These are phyloP conservation scores for Boletus bicolor DNA, from an alignment of 768 basidiomycete species.

Conservation along the genomic window DNA sequence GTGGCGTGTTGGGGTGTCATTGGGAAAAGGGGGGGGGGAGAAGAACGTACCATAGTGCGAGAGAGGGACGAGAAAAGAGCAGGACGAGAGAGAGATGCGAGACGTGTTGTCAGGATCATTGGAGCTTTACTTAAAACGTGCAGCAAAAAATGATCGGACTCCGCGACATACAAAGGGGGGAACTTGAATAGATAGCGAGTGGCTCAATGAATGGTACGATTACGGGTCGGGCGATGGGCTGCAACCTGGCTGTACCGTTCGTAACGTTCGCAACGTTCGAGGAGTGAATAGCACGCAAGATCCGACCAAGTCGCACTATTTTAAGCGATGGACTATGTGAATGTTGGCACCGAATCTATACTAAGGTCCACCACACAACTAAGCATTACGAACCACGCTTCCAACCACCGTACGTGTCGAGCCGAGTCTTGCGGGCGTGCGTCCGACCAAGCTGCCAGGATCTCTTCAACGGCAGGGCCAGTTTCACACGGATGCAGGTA, in stretches of 20 bases:
- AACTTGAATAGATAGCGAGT: background rate
- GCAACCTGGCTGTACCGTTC: background rate
- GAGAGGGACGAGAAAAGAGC: conserved; percentile 32
- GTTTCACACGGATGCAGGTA: conserved; percentile 88
- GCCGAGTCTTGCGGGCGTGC: conserved; percentile 13
- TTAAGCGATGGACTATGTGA: background rate
- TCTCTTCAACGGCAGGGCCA: conserved; percentile 59
- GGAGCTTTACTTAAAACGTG: conserved; percentile 7
- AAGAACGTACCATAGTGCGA: conserved; percentile 51
- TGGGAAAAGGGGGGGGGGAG: background rate
- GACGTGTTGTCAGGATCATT: conserved; percentile 42
- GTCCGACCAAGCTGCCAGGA: conserved; percentile 47
- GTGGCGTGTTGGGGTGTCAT: too few relatives aligned
- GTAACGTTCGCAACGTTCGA: background rate
- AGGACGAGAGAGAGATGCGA: conserved; percentile 39
- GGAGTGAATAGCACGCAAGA: background rate
- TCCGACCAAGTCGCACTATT: background rate
- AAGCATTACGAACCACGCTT: conserved; percentile 78
- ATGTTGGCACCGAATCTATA: background rate
- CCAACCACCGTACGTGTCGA: conserved; percentile 44
- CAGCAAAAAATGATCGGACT: conserved; percentile 16
- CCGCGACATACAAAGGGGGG: conserved; percentile 14
- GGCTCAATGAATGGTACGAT: conserved; percentile 1
- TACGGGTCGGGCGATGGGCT: background rate
- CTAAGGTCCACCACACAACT: conserved; percentile 56